Evolutionary conservation across 1,284 basidiomycete species (phyloP).

Genomic region (Pseudozyma pruni): DNA sequence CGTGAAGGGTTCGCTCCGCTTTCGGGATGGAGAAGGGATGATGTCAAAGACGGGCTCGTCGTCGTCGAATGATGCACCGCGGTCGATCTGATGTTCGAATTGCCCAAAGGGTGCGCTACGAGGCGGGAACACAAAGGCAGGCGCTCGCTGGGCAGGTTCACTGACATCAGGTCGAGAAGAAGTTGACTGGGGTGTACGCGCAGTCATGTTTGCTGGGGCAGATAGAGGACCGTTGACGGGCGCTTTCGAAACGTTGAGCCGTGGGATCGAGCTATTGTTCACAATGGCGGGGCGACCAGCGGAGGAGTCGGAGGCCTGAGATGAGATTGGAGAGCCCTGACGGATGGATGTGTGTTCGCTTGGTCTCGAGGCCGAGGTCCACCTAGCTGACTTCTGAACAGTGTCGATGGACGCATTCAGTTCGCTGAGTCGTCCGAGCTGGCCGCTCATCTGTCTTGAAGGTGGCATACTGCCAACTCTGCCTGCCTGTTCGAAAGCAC

Average conservation of each 20-base stretch:
- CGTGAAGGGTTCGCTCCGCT: conserved; percentile 5
- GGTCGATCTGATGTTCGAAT: conserved; percentile 7
- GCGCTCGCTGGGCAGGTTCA: background rate
- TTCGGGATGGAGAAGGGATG: conserved; percentile 33
- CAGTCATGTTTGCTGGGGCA: conserved; percentile 18
- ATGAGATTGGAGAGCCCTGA: background rate
- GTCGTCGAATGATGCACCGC: conserved; percentile 15
- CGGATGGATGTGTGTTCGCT: conserved; percentile 1
- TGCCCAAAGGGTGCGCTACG: conserved; percentile 3
- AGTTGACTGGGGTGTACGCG: background rate
- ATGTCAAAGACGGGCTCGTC: conserved; percentile 40
- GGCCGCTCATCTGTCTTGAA: background rate
- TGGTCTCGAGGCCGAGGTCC: no score
- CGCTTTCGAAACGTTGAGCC: conserved; percentile 25
- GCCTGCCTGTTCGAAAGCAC: conserved; percentile 16
- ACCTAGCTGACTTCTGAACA: background rate
- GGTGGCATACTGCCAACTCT: background rate
- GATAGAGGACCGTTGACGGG: conserved; percentile 17
- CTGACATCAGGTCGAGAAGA: background rate
- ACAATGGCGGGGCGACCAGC: background rate
- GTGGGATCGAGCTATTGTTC: background rate
- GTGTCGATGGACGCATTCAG: background rate
- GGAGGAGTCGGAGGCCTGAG: background rate
- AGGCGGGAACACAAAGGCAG: conserved; percentile 29
- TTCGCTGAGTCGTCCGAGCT: conserved; percentile 21